Conservation (phyloP, 139 green algal genomes). For the Ulvella scutata region DNA sequence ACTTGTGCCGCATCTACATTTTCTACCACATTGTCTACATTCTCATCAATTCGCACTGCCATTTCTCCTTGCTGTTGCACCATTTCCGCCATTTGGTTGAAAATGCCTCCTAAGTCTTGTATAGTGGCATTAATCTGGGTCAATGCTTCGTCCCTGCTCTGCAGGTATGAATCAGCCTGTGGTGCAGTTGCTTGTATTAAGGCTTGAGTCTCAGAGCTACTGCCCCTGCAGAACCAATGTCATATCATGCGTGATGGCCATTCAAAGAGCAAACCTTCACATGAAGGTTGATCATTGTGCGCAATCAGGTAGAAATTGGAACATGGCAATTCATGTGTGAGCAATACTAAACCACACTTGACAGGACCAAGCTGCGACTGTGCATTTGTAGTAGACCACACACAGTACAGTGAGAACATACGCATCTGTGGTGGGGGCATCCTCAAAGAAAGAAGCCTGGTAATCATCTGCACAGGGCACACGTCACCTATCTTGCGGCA, state of each 20-base stretch:
- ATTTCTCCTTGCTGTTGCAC: constrained; percentile 84
- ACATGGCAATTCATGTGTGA: neutral
- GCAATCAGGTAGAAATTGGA: neutral
- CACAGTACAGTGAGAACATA: neutral
- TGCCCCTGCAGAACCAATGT: neutral
- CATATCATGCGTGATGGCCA: neutral
- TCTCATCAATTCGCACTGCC: constrained; percentile 91
- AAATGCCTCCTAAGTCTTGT: constrained; percentile 92
- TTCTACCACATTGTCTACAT: constrained; percentile 83
- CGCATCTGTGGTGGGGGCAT: neutral
- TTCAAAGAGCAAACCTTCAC: neutral
- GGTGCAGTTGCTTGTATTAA: neutral
- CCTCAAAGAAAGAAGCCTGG: neutral
- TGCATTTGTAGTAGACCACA: neutral
- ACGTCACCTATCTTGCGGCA: too few species aligned
- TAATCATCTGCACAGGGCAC: constrained; percentile 3
- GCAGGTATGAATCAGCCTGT: neutral
- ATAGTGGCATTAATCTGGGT: constrained; percentile 68
- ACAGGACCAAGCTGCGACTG: neutral
- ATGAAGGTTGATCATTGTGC: neutral
- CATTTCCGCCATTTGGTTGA: constrained; percentile 92
- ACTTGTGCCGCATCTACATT: constrained; percentile 91
- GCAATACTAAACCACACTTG: neutral
- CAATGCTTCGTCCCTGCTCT: neutral
- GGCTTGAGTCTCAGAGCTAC: neutral